Conservation (phyloP, 306 rosid species). For the Fragaria vesca region DNA sequence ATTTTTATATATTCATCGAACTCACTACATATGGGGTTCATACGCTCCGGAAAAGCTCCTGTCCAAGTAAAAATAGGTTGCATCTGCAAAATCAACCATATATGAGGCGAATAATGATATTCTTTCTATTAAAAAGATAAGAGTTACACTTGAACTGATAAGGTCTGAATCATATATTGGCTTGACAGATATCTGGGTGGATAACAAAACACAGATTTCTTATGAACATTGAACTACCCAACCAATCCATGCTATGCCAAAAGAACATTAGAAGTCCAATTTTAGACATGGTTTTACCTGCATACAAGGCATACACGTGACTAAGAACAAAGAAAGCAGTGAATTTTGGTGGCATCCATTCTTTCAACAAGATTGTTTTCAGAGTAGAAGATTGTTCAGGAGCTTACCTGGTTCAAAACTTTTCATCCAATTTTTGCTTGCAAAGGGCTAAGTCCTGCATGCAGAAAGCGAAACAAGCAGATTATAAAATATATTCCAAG, state of each 20-base stretch:
- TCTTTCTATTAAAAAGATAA: neutral
- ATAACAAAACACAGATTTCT: neutral
- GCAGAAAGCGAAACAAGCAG: conserved; percentile 26
- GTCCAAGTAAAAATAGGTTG: neutral
- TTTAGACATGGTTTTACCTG: too few relatives aligned
- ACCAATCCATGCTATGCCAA: neutral
- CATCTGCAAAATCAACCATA: neutral
- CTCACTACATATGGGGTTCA: neutral
- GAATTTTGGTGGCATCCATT: neutral
- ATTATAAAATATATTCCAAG: conserved; percentile 12
- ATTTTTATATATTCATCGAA: neutral
- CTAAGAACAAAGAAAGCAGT: neutral
- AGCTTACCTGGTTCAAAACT: conserved; percentile 26
- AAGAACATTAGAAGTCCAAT: neutral
- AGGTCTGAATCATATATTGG: neutral
- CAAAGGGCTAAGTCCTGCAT: conserved; percentile 54
- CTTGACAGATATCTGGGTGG: neutral
- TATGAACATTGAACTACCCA: neutral
- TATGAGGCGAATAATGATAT: neutral
- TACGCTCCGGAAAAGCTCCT: neutral
- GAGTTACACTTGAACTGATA: neutral
- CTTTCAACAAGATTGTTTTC: neutral
- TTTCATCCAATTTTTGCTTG: conserved; percentile 53
- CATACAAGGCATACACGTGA: neutral
- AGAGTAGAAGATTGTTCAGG: neutral